These are phyloP conservation scores for Xerocomellus dryophilus DNA, from an alignment of 768 basidiomycete genomes.

Conservation along the genomic window DNA sequence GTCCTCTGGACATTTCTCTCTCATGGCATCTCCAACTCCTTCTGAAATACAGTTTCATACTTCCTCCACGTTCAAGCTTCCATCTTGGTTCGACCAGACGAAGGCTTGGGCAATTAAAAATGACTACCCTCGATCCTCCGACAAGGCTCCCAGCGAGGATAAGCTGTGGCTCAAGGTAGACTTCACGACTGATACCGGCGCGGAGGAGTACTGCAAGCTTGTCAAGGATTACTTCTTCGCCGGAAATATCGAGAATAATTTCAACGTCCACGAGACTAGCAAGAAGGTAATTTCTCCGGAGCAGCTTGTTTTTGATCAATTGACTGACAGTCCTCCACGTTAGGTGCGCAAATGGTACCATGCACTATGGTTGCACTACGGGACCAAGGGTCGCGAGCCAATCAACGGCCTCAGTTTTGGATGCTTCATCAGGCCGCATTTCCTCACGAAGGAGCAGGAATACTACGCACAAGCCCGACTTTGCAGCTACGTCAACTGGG, in stretches of 20 bases:
- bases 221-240: not conserved
- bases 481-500: constrained; percentile 4
- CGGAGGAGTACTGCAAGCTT: not conserved
- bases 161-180: not conserved
- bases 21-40: not conserved
- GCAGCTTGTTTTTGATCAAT: not conserved
- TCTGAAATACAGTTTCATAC: not conserved
- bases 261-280: not conserved
- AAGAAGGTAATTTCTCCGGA: not conserved
- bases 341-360: not conserved
- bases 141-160: too few relatives aligned
- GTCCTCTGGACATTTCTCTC: not conserved
- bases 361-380: not conserved
- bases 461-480: not conserved
- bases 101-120: not conserved
- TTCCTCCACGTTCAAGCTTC: not conserved
- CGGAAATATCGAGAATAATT: not conserved
- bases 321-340: not conserved
- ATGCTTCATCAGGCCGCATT: not conserved
- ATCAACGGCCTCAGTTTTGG: not conserved
- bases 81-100: not conserved
- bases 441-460: not conserved
- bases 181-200: not conserved
- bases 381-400: not conserved
- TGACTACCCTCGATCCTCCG: not conserved